These are phyloP conservation scores for Sugiyamaella smithiae DNA, from an alignment of 805 yeast genomes.

Conservation along the genomic window DNA sequence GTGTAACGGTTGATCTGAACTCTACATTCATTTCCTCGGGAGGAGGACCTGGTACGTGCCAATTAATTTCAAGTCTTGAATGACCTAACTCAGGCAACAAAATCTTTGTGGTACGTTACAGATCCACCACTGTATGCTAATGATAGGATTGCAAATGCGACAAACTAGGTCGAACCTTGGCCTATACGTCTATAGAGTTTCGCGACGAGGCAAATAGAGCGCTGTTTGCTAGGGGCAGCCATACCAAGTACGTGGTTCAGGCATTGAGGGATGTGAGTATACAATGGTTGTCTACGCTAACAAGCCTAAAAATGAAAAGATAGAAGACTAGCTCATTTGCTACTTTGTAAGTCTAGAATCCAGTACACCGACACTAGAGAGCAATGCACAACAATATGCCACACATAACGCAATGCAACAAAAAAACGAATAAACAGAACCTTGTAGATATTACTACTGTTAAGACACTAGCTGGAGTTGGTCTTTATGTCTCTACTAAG, in stretches of 20 bases:
- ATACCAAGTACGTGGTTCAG: conserved; percentile 40
- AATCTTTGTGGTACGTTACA: conserved; percentile 19
- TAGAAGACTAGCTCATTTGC: background rate
- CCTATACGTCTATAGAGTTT: conserved; percentile 40
- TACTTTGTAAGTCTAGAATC: no score
- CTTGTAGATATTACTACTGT: no score
- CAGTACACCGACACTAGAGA: no score
- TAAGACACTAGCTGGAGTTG: no score
- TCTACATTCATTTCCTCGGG: conserved; percentile 40
- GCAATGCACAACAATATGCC: no score
- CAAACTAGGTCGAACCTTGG: conserved; percentile 40
- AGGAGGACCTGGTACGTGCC: conserved; percentile 33
- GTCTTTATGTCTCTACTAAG: no score
- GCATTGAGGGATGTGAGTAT: conserved; percentile 38
- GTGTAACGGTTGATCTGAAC: conserved; percentile 43
- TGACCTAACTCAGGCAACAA: conserved; percentile 16
- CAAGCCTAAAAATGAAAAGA: conserved; percentile 2
- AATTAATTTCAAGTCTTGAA: no score
- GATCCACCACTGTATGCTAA: conserved; percentile 1
- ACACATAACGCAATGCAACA: no score
- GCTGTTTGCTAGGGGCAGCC: conserved; percentile 42
- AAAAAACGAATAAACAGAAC: no score
- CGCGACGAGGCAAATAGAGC: conserved; percentile 24
- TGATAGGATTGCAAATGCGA: conserved; percentile 29
- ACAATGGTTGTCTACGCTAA: background rate